Evolutionary conservation across 2,329 filamentous ascomycete species (phyloP), one percentile per base, ranked within the genome.

Genomic region (Teratosphaeria pseudoeucalypti): DNA sequence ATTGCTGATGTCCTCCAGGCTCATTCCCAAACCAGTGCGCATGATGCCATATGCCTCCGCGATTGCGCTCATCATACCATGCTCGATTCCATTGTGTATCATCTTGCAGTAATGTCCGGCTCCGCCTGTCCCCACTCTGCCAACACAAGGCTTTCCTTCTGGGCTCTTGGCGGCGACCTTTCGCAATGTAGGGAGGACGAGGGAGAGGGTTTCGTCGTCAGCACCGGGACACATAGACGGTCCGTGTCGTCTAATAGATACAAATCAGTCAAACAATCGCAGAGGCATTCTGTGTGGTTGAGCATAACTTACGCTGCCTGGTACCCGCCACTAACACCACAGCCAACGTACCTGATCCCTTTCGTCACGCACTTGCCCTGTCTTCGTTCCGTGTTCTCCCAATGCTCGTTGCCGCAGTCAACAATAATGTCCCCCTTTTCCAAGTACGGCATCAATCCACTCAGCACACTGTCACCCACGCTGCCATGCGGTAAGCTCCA

Each of bases 101-200:
- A 89, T 89, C 75, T 90, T 89, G 49, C 88, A 84, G 66, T 85
- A 89, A 70, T 89, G 86, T 0, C 86, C 86, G 1, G 82, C 79
- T 1, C 86, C 85, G 0, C 82, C 82, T 1, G 81, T 80, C 0
- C 86, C 86, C 54, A 86, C 78, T 29, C 79, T 76, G 0, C 75
- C 81, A 0, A 86, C 83, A 64, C 85, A 89, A 0, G 85, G 79
- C 11, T 76, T 79, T 0, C 82, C 83, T 3, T 81, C 74, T 39
- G 74, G 74, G 58, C 85, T 84, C 65, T 85, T 87, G 0, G 85
- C 85, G 0, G 85, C 81, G 54, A 87, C 79, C 49, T 77, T 80
- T 62, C 81, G 72, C 1, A 89, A 72, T 12, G 88, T 74, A 0
- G 86, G 85, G 63, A 89, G 75, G 0, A 86, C 77, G 16, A 79